Percentiles rank a stretch among this genome's conserved stretches.
These are phyloP conservation scores for Anaeramoeba flamelloides DNA, from an alignment of 78 protist genomes.

Conservation along the genomic window DNA sequence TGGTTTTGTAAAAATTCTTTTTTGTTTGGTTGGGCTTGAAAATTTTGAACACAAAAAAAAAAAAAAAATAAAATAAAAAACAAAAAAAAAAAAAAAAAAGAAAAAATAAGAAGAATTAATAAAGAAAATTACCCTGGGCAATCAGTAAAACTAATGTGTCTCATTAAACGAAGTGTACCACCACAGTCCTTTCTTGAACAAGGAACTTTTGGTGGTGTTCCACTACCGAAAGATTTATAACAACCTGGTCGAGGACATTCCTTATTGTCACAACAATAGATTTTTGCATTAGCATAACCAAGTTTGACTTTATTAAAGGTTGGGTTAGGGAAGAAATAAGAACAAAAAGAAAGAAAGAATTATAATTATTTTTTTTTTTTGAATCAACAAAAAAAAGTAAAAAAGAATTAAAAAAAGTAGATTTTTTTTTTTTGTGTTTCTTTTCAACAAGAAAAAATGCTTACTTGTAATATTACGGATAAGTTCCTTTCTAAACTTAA, in stretches of 20 bases:
- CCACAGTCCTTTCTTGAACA: conserved; percentile 61
- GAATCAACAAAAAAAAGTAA: neutral
- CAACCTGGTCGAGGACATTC: conserved; percentile 63
- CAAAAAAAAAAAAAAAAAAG: too few species aligned
- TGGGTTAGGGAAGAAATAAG: neutral
- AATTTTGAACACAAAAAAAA: too few species aligned
- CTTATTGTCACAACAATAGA: conserved; percentile 59
- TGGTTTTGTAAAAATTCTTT: too few species aligned
- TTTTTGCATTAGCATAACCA: conserved; percentile 99
- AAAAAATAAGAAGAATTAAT: too few species aligned
- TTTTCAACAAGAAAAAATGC: too few species aligned
- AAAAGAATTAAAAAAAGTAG: neutral
- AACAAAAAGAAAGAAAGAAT: neutral
- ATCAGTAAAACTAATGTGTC: conserved; percentile 10
- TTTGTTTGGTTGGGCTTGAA: too few species aligned
- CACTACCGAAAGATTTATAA: conserved; percentile 42
- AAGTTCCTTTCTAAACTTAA: neutral
- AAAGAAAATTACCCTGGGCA: too few species aligned
- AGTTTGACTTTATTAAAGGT: conserved; percentile 60
- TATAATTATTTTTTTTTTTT: neutral
- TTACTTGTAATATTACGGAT: neutral
- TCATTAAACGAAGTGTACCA: conserved; percentile 34
- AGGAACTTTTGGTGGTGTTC: conserved; percentile 38
- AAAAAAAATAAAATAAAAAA: too few species aligned
- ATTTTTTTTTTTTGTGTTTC: neutral